Base-by-base conservation (phyloP, 2,329 filamentous ascomycete species). In the Dactylellina sp. region DNA sequence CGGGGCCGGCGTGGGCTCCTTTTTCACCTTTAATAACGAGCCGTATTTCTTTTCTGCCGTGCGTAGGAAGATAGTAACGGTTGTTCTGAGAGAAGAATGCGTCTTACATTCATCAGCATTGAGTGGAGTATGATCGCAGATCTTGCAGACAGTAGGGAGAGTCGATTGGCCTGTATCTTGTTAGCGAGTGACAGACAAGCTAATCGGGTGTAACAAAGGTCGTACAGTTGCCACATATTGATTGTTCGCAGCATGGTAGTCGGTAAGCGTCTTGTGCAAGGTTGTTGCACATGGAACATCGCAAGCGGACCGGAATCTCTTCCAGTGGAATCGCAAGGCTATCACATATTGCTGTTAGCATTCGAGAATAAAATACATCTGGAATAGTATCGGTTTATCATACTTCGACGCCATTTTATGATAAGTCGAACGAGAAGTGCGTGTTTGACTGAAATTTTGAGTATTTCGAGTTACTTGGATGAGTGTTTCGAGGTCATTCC, bases 271-370 rank as follows among this genome's bases (percentile, higher is more conserved):
- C 96, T 76, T 96, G 84, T 28, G 93, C 93, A 70, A 98, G 85
- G 81, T 91, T 93, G 83, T 91, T 95, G 83, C 95, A 99, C 78
- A 92, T 91, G 59, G 92, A 92, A 84, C 95, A 99, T 82, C 93
- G 91, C 76, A 99, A 86, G 85, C 97, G 97, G 79, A 93, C 92
- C n/a, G 95, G 95, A 68, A 97, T 93, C 75, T 95, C 92, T 78
- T 94, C 91, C 76, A 90, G 87, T 18, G 88, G 84, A 72, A 97
- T 85, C 55, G 91, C 89, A 81, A 92, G 70, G 55, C 56, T 66
- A 37, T 7, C 22, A n/a, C 14, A 50, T 18, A 22, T 4, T 14
- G 1, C 14, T 96, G 79, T 74, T 47, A 74, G 55, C 22, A 57
- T 24, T 39, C 9, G 49, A 32, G 28, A 32, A 5, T 59, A 32